Percentiles rank a stretch among this genome's conserved stretches.
Conservation (phyloP, 1,284 basidiomycete species). For the Moniliophthora roreri region DNA sequence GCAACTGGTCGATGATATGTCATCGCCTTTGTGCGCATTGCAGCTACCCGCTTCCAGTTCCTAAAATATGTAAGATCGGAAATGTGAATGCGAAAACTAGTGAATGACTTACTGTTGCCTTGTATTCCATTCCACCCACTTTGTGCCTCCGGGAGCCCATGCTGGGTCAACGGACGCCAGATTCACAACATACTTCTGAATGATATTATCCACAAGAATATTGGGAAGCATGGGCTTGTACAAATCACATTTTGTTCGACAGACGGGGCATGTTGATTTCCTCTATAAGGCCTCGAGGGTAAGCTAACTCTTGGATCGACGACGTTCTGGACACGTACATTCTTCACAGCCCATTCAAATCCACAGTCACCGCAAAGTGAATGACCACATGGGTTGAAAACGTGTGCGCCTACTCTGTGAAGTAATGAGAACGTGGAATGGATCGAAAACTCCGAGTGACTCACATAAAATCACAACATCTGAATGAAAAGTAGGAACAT, state of each 20-base stretch:
- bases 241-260: constrained; percentile 38
- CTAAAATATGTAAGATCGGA: constrained; percentile 3
- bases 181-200: constrained; percentile 45
- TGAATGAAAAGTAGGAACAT: constrained; percentile 21
- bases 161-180: constrained; percentile 34
- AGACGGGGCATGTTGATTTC: constrained; percentile 44
- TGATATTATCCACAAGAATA: constrained; percentile 47
- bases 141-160: constrained; percentile 45
- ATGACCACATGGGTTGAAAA: constrained; percentile 58
- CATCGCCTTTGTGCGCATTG: neutral
- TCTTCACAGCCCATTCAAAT: constrained; percentile 44
- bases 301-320: neutral
- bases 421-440: neutral
- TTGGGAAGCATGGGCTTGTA: constrained; percentile 49
- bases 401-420: constrained; percentile 48
- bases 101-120: constrained; percentile 41
- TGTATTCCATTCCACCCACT: constrained; percentile 40
- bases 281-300: constrained; percentile 24
- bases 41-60: neutral
- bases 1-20: neutral
- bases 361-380: constrained; percentile 55
- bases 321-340: constrained; percentile 31
- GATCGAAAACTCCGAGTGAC: constrained; percentile 19
- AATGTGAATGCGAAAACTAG: neutral
- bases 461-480: constrained; percentile 58